These are phyloP conservation scores for Phlebiopsis gigantea DNA, from an alignment of 768 basidiomycete species.

Conservation along the genomic window DNA sequence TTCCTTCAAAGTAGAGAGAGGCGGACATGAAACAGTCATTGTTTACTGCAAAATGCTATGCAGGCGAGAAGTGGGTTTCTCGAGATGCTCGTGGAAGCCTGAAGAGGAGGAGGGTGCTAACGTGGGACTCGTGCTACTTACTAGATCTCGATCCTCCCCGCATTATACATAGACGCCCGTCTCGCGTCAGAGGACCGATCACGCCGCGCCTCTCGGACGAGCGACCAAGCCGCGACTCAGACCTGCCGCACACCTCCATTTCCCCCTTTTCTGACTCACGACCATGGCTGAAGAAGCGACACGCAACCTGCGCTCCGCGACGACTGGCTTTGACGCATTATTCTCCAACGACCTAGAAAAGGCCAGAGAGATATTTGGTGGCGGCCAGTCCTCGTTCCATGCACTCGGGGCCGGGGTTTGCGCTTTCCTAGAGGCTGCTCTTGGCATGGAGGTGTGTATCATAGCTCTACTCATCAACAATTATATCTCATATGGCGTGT, in stretches of 20 bases:
- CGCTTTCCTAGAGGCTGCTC: constrained; percentile 69
- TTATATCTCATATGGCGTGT: not conserved
- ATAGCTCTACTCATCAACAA: not conserved
- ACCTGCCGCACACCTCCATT: not conserved
- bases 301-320: constrained; percentile 30
- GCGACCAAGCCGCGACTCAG: not conserved
- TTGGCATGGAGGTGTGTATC: constrained; percentile 71
- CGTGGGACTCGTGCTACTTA: not conserved
- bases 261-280: not conserved
- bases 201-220: not conserved
- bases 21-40: constrained; percentile 26
- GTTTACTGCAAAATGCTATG: not conserved
- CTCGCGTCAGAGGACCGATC: constrained; percentile 1
- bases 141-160: not conserved
- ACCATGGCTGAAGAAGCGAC: constrained; percentile 22
- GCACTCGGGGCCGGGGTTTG: constrained; percentile 67
- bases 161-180: not conserved
- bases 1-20: constrained; percentile 47
- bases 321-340: constrained; percentile 58
- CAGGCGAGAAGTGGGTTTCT: not conserved
- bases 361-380: constrained; percentile 47
- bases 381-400: constrained; percentile 61
- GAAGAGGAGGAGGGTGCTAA: not conserved
- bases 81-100: not conserved
- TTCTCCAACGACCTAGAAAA: constrained; percentile 62